Evolutionary conservation across 2,329 filamentous ascomycete species (phyloP).

Genomic region (Colletotrichum euphorbiae): DNA sequence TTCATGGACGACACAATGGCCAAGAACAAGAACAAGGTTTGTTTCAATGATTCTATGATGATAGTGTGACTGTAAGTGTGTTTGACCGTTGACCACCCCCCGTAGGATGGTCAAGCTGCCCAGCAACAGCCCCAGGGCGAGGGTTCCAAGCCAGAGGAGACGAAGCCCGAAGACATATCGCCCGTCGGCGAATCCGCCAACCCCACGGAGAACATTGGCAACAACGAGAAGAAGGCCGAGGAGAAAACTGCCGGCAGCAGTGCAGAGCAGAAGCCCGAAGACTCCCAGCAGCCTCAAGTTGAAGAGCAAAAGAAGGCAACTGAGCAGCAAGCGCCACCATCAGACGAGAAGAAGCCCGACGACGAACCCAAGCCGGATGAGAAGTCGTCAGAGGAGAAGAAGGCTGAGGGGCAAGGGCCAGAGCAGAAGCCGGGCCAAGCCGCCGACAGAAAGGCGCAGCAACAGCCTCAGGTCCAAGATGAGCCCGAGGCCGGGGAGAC

Average conservation of each 20-base stretch:
- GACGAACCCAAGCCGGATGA: slow-evolving; percentile 2
- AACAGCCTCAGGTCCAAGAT: slow-evolving; percentile 35
- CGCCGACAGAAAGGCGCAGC: slow-evolving; percentile 16
- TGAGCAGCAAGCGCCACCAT: background rate
- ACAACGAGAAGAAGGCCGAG: slow-evolving; percentile 24
- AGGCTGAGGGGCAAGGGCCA: slow-evolving; percentile 16
- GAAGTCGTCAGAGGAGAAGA: slow-evolving; percentile 4
- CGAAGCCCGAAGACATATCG: slow-evolving; percentile 28
- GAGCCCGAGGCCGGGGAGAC: background rate
- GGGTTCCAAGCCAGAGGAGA: slow-evolving; percentile 31
- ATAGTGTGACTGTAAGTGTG: background rate
- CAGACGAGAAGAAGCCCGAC: slow-evolving; percentile 12
- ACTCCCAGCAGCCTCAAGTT: slow-evolving; percentile 6
- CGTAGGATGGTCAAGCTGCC: slow-evolving; percentile 21
- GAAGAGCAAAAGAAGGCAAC: background rate
- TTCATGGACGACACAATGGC: slow-evolving; percentile 38
- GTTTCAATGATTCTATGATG: background rate
- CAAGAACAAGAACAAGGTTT: slow-evolving; percentile 39
- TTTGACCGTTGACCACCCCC: background rate
- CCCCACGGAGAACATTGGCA: background rate
- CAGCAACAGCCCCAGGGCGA: slow-evolving; percentile 11
- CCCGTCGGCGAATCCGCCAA: slow-evolving; percentile 35
- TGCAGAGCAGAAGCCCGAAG: background rate
- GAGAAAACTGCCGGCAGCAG: background rate
- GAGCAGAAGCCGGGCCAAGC: slow-evolving; percentile 3